Conservation (phyloP, 768 basidiomycete genomes). For the Tricholoma matsutake region DNA sequence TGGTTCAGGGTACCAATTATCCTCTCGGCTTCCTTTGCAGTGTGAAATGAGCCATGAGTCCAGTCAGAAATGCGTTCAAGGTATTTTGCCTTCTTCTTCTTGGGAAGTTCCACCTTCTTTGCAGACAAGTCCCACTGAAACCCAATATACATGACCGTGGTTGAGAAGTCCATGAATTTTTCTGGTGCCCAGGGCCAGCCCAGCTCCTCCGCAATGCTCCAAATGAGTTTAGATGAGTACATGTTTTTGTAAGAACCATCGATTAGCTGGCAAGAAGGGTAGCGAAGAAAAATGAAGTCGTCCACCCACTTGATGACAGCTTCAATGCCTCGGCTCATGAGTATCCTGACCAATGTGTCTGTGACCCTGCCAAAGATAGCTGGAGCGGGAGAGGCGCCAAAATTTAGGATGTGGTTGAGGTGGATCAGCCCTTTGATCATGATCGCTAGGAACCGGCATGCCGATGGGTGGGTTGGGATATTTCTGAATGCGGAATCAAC, state of each 20-base stretch:
- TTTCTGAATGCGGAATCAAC: too few relatives aligned
- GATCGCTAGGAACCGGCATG: neutral
- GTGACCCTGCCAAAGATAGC: conserved; percentile 30
- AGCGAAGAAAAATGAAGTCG: conserved; percentile 31
- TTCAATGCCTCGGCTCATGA: neutral
- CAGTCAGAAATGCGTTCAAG: too few relatives aligned
- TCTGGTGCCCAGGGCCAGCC: too few relatives aligned
- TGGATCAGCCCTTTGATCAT: conserved; percentile 1
- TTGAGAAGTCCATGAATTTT: too few relatives aligned
- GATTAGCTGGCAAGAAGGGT: conserved; percentile 2
- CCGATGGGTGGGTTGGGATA: too few relatives aligned
- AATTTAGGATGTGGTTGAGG: conserved; percentile 2
- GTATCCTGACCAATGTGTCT: conserved; percentile 26
- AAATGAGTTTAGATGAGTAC: conserved; percentile 23
- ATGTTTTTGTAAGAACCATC: conserved; percentile 2
- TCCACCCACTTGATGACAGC: conserved; percentile 34
- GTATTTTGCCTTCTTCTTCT: too few relatives aligned
- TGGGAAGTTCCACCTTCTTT: too few relatives aligned
- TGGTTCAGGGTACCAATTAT: too few relatives aligned
- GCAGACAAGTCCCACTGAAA: too few relatives aligned
- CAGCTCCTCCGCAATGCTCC: conserved; percentile 12
- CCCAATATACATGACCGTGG: too few relatives aligned
- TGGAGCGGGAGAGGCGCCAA: conserved; percentile 6
- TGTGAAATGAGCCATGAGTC: too few relatives aligned
- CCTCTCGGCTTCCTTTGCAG: too few relatives aligned